Evolutionary conservation across 345 rosid genomes (phyloP).

Genomic region (Streptanthus diversifolius): DNA sequence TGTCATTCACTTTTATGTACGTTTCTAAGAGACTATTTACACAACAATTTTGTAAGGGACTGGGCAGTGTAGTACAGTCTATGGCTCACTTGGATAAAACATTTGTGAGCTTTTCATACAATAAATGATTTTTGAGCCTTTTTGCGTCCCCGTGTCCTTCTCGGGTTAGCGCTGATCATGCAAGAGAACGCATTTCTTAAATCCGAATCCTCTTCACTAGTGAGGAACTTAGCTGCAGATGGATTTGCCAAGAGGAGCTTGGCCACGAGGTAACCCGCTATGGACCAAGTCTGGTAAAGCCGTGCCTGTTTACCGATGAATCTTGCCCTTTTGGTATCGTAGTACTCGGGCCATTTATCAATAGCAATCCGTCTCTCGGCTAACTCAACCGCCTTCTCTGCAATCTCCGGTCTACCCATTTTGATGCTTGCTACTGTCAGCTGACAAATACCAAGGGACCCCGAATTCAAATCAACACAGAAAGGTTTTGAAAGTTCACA

Average conservation of each 20-base stretch:
- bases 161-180: slow-evolving; percentile 64
- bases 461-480: neutral
- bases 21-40: slow-evolving; percentile 13
- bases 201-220: slow-evolving; percentile 70
- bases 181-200: slow-evolving; percentile 60
- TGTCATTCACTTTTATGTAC: neutral
- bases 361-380: slow-evolving; percentile 64
- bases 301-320: slow-evolving; percentile 90
- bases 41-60: slow-evolving; percentile 3
- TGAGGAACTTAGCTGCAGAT: slow-evolving; percentile 50
- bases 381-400: slow-evolving; percentile 63
- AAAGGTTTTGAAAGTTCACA: neutral
- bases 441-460: slow-evolving; percentile 37
- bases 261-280: slow-evolving; percentile 84
- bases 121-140: slow-evolving; percentile 51
- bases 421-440: slow-evolving; percentile 81
- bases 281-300: slow-evolving; percentile 85
- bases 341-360: slow-evolving; percentile 95
- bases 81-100: neutral
- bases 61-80: neutral
- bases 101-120: slow-evolving; percentile 30
- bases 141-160: slow-evolving; percentile 56
- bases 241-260: slow-evolving; percentile 77
- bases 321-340: slow-evolving; percentile 68
- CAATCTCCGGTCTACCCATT: slow-evolving; percentile 85